Evolutionary conservation across 1,284 basidiomycete species (phyloP).

Genomic region (Pterulicium gracile): DNA sequence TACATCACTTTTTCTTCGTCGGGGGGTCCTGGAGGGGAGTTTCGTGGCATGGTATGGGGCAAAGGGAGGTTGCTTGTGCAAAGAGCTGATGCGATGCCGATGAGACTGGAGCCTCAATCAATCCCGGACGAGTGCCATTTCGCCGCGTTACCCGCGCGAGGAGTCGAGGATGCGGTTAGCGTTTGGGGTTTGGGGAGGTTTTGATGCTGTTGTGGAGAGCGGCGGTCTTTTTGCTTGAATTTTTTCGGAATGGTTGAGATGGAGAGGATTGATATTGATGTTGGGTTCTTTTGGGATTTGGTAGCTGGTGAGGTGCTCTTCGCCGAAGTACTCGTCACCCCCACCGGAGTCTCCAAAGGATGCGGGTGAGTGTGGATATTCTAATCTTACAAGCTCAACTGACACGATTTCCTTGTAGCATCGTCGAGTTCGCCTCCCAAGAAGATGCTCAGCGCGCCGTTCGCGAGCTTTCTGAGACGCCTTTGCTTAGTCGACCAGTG

Average conservation of each 20-base stretch:
- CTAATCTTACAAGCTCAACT: slow-evolving; percentile 1
- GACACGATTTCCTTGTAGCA: slow-evolving; percentile 35
- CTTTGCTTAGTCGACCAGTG: slow-evolving; percentile 83
- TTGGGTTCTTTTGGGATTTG: slow-evolving; percentile 70
- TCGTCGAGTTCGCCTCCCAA: slow-evolving; percentile 80
- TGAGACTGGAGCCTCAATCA: no score
- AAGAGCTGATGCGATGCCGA: no score
- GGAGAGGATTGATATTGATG: slow-evolving; percentile 67
- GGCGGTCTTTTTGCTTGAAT: slow-evolving; percentile 32
- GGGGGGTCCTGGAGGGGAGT: no score
- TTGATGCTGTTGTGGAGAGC: slow-evolving; percentile 12
- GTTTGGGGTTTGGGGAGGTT: no score
- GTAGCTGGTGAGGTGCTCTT: slow-evolving; percentile 97
- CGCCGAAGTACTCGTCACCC: slow-evolving; percentile 95
- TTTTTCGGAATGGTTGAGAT: slow-evolving; percentile 56
- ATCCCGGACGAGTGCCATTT: no score
- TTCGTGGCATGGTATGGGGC: no score
- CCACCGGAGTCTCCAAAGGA: slow-evolving; percentile 94
- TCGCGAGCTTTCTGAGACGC: slow-evolving; percentile 78
- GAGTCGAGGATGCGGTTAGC: no score
- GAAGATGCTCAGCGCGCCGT: slow-evolving; percentile 84
- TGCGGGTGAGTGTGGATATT: slow-evolving; percentile 72
- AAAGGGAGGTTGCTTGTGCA: no score
- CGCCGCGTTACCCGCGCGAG: no score
- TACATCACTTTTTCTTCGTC: not conserved